Base-by-base conservation (phyloP, 2,329 filamentous ascomycete species). In the Calonectria honghensis region DNA sequence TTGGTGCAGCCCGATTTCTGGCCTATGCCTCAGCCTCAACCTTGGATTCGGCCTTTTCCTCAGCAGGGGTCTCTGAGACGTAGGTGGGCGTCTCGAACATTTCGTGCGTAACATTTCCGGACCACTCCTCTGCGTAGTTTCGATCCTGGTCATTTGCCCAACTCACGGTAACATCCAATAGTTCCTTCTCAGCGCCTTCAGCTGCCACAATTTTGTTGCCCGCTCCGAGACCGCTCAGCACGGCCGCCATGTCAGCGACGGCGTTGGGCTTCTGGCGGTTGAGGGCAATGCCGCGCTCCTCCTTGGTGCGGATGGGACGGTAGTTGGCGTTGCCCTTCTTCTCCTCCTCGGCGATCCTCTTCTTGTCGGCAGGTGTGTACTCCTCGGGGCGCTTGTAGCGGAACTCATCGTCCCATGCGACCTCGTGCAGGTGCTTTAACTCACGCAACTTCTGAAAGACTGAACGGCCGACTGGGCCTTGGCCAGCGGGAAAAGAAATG, bases 361-460 rank as follows among this genome's bases (percentile, higher is more conserved):
- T 82, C 77, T 85, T 82, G 71, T 85, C 81, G 73, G 78, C 77
- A 29, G 79, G 78, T 37, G 78, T 85, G 77, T 78, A 85, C 77
- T 86, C 83, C 29, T 82, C 78, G 54, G 81, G 79, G 14, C 76
- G 78, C 78, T 87, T 86, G 80, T 84, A 83, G 72, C 88, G 84
- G 70, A 91, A 80, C 35, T 87, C 85, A 76, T 89, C 82, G 73
- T 86, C 87, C 92, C 92, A 94, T 51, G 88, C 86, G 37, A 93
- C 88, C 83, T 93, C 90, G 86, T 94, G 92, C 65, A 91, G 86
- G 79, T 86, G 86, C 79, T 91, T 89, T 83, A 93, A 90, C 85
- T 94, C 92, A 79, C 91, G 91, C 79, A 94, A 87, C 81, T 90
- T 91, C 79, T 92, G 90, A 84, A 87, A 93, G 57, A 91, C 90